These are phyloP conservation scores for Aspergillus sp. DNA, from an alignment of 2,329 filamentous ascomycete species.

Conservation along the genomic window DNA sequence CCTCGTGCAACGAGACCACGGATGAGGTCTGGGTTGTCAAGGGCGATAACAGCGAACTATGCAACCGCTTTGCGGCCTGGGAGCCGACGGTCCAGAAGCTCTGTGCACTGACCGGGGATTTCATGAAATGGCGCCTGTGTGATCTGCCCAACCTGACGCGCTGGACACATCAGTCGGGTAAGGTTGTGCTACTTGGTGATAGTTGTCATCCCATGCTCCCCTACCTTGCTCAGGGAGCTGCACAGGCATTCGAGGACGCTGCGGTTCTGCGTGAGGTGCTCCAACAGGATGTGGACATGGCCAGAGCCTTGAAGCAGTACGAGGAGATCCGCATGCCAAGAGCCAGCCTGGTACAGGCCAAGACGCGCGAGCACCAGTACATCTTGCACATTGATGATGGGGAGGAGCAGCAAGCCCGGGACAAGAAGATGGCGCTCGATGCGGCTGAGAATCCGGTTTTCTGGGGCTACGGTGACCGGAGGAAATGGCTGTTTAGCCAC, in stretches of 20 bases:
- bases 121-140: neutral
- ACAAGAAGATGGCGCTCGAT: neutral
- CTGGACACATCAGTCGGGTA: neutral
- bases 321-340: neutral
- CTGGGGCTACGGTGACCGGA: neutral
- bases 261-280: neutral
- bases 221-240: slow-evolving; percentile 6
- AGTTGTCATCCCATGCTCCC: slow-evolving; percentile 8
- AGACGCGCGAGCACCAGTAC: neutral
- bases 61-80: neutral
- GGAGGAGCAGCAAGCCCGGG: neutral
- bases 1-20: neutral
- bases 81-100: neutral
- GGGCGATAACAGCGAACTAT: neutral
- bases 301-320: neutral
- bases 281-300: neutral
- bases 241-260: slow-evolving; percentile 1
- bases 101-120: neutral
- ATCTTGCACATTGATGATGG: neutral
- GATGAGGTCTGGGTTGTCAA: neutral
- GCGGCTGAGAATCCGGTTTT: neutral
- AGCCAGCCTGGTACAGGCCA: neutral
- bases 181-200: neutral
- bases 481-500: too few species aligned
- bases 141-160: neutral